Conservation (phyloP, 2,329 filamentous ascomycete species). For the Talaromyces sp. region DNA sequence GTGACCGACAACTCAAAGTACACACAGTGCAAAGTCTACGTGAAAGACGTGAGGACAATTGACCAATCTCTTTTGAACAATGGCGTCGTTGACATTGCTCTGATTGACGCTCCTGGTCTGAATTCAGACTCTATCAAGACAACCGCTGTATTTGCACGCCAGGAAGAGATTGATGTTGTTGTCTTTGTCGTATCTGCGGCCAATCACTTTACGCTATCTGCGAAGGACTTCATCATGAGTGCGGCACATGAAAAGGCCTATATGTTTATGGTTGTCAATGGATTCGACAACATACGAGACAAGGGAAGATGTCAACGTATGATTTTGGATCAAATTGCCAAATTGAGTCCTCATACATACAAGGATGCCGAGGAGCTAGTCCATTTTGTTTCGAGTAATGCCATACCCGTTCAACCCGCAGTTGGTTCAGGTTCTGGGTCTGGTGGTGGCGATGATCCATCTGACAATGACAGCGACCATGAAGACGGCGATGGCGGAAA, state of each 20-base stretch:
- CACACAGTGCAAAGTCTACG: conserved; percentile 93
- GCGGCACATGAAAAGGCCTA: conserved; percentile 97
- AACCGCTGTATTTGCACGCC: conserved; percentile 91
- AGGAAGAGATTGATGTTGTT: conserved; percentile 98
- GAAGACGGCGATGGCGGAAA: conserved; percentile 49
- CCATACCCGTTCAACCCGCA: conserved; percentile 69
- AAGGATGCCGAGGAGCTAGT: conserved; percentile 92
- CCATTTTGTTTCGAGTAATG: conserved; percentile 97
- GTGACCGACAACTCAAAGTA: conserved; percentile 86
- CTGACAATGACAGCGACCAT: conserved; percentile 42
- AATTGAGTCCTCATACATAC: conserved; percentile 85
- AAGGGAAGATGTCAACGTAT: conserved; percentile 87
- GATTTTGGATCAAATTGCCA: conserved; percentile 84
- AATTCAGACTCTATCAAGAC: conserved; percentile 97
- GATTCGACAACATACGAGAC: conserved; percentile 89
- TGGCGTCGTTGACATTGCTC: conserved; percentile 92
- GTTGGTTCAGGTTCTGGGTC: conserved; percentile 52
- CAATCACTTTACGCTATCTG: conserved; percentile 95
- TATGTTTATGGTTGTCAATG: conserved; percentile 98
- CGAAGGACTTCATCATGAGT: conserved; percentile 96
- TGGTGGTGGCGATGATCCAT: conserved; percentile 49
- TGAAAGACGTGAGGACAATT: conserved; percentile 82
- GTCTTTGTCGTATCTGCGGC: conserved; percentile 97
- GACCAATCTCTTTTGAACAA: conserved; percentile 96
- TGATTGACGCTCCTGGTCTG: conserved; percentile 93